phyloP scores from a whole-genome alignment of 495 filamentous ascomycete species.

The Cenococcum geophilum region DNA sequence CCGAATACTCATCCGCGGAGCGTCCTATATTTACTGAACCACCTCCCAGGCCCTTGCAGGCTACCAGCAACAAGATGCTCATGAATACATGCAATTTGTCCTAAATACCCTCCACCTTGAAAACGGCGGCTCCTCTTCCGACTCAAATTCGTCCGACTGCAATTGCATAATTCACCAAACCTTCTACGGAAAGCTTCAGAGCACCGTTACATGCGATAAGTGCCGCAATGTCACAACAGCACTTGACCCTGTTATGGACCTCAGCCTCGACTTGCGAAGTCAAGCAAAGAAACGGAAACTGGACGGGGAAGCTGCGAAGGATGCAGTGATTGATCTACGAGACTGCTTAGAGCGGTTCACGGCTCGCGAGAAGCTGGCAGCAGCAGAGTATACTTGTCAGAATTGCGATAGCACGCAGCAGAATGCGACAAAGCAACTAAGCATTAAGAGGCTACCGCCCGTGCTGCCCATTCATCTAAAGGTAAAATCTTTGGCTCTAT shows the following conservation, averaged over 20 bases:
- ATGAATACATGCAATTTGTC: conserved; percentile 91
- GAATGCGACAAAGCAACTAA: conserved; percentile 71
- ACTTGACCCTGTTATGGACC: conserved; percentile 77
- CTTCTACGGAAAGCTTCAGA: conserved; percentile 82
- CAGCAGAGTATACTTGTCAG: conserved; percentile 73
- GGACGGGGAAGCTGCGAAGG: conserved; percentile 33
- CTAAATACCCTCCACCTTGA: conserved; percentile 76
- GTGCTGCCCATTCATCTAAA: conserved; percentile 90
- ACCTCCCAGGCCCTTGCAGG: conserved; percentile 67
- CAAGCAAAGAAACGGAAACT: conserved; percentile 49
- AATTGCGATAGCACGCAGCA: conserved; percentile 62
- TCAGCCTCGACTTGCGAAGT: conserved; percentile 72
- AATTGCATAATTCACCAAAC: conserved; percentile 82
- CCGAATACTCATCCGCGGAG: conserved; percentile 42
- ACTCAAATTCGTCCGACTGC: conserved; percentile 58
- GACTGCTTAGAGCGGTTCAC: conserved; percentile 81
- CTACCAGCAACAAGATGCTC: conserved; percentile 90
- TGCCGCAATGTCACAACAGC: conserved; percentile 72
- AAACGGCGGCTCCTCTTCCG: conserved; percentile 40
- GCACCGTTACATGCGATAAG: conserved; percentile 77
- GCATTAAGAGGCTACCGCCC: conserved; percentile 71
- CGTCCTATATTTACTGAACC: neutral
- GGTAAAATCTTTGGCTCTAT: conserved; percentile 42
- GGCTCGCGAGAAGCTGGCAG: conserved; percentile 58
- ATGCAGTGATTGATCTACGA: conserved; percentile 43